These are phyloP conservation scores for Fusarium chlamydosporum DNA, from an alignment of 2,329 filamentous ascomycete species.

Conservation along the genomic window DNA sequence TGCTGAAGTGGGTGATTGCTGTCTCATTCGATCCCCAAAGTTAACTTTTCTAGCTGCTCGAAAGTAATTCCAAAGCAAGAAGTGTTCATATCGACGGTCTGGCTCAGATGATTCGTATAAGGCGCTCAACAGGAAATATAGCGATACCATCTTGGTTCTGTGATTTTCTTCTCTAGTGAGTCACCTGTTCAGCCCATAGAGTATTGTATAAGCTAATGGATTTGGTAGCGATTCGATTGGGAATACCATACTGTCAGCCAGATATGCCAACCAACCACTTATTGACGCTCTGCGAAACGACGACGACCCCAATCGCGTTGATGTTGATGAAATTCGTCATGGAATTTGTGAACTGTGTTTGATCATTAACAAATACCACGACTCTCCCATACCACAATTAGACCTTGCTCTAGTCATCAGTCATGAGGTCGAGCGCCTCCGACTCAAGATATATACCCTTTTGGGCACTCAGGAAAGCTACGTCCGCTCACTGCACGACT, in stretches of 20 bases:
- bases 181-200: fast-evolving
- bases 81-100: constrained; percentile 32
- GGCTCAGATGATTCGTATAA: constrained; percentile 26
- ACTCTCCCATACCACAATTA: fast-evolving
- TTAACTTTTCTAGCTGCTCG: constrained; percentile 27
- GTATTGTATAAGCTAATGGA: fast-evolving
- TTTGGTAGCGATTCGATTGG: constrained; percentile 31
- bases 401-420: constrained; percentile 1
- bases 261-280: constrained; percentile 25
- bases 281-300: constrained; percentile 32
- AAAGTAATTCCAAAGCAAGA: constrained; percentile 21
- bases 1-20: constrained; percentile 18
- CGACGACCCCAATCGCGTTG: neutral
- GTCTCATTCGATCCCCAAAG: fast-evolving
- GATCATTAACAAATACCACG: constrained; percentile 6
- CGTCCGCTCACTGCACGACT: constrained; percentile 24
- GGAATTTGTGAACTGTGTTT: neutral
- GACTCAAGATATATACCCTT: constrained; percentile 19
- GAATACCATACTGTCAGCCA: constrained; percentile 8
- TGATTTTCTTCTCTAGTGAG: constrained; percentile 26
- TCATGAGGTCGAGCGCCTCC: constrained; percentile 13
- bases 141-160: constrained; percentile 18
- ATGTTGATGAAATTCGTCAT: constrained; percentile 14
- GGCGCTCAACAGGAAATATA: constrained; percentile 5
- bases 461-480: constrained; percentile 23